These are phyloP conservation scores for Nothophoma quercina DNA, from an alignment of 2,329 filamentous ascomycete genomes.

Conservation along the genomic window DNA sequence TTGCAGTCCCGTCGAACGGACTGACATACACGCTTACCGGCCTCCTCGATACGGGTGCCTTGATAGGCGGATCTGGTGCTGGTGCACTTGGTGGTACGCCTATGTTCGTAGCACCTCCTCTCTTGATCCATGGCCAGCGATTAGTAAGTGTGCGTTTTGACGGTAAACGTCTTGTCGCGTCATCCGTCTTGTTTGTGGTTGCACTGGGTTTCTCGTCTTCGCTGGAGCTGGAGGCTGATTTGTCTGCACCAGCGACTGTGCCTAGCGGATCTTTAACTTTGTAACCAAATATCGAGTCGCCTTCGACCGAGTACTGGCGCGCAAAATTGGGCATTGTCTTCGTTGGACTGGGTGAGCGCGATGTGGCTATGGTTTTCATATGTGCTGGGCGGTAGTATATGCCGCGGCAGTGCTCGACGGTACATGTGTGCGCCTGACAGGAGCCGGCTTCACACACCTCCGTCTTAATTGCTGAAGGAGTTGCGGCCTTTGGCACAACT, in stretches of 20 bases:
- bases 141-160: conserved; percentile 23
- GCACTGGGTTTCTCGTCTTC: conserved; percentile 19
- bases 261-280: conserved; percentile 21
- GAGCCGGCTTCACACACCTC: neutral
- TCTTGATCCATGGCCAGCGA: conserved; percentile 37
- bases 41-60: neutral
- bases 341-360: conserved; percentile 30
- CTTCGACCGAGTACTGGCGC: conserved; percentile 29
- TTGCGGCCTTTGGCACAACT: neutral
- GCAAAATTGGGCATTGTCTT: conserved; percentile 33
- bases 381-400: conserved; percentile 24
- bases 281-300: conserved; percentile 35
- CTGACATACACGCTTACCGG: conserved; percentile 17
- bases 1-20: conserved; percentile 17
- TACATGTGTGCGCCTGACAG: neutral
- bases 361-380: conserved; percentile 7
- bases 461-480: neutral
- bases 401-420: neutral
- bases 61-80: conserved; percentile 10
- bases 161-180: conserved; percentile 3
- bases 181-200: neutral
- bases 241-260: conserved; percentile 19
- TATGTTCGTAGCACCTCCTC: neutral
- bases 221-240: conserved; percentile 8
- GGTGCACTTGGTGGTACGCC: conserved; percentile 25